Conservation (phyloP, 2,329 filamentous ascomycete genomes). For the Aspergillus calidoustus region DNA sequence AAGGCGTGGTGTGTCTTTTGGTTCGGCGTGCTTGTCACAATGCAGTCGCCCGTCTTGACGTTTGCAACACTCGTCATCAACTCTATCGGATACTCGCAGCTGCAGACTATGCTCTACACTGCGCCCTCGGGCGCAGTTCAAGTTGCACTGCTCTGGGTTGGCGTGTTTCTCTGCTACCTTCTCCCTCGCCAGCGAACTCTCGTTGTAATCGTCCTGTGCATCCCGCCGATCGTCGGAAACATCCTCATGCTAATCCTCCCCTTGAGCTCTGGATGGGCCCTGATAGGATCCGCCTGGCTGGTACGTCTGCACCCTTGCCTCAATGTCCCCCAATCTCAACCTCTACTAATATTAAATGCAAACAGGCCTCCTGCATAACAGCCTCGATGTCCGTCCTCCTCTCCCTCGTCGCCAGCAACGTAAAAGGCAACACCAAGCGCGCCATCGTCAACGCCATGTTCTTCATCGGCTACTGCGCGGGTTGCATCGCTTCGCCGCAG, state of each 20-base stretch:
- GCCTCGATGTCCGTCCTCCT: slow-evolving; percentile 50
- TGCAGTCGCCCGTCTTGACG: slow-evolving; percentile 53
- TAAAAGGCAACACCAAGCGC: slow-evolving; percentile 58
- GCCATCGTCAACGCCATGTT: slow-evolving; percentile 54
- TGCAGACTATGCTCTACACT: slow-evolving; percentile 11
- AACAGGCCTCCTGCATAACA: slow-evolving; percentile 41
- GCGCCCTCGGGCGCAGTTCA: slow-evolving; percentile 6
- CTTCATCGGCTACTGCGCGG: slow-evolving; percentile 56
- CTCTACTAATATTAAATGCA: neutral
- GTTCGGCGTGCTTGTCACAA: slow-evolving; percentile 54
- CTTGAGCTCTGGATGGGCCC: slow-evolving; percentile 51
- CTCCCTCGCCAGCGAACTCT: neutral
- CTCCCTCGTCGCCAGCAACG: slow-evolving; percentile 53
- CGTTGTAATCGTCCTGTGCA: neutral
- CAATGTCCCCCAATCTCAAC: slow-evolving; percentile 36
- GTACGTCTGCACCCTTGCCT: slow-evolving; percentile 31
- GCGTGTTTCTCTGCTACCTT: slow-evolving; percentile 1
- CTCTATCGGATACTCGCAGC: slow-evolving; percentile 6
- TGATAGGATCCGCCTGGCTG: slow-evolving; percentile 54
- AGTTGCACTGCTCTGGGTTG: slow-evolving; percentile 1
- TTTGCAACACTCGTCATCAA: slow-evolving; percentile 57
- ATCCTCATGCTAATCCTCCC: slow-evolving; percentile 46
- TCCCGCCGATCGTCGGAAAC: slow-evolving; percentile 49
- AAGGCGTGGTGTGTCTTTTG: slow-evolving; percentile 53
- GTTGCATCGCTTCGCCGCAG: slow-evolving; percentile 54